Conservation (phyloP, 805 yeast species). For the Zygosaccharomyces bisporus region DNA sequence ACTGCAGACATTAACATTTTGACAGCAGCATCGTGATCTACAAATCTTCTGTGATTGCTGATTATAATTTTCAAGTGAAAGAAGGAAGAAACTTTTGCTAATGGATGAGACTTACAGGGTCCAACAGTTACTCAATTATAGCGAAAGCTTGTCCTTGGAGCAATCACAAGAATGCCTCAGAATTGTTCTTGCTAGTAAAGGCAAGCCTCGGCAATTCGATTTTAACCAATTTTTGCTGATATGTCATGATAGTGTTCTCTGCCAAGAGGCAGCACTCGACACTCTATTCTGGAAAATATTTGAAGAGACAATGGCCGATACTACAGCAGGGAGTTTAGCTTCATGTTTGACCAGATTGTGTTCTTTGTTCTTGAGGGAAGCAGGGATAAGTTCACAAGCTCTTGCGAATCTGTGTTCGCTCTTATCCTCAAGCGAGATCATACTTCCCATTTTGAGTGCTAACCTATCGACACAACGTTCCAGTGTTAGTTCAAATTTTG, state of each 20-base stretch:
- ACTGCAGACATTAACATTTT: no score
- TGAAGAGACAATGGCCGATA: constrained; percentile 11
- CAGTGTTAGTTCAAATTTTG: constrained; percentile 1
- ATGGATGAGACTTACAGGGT: constrained; percentile 6
- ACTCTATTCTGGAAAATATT: constrained; percentile 12
- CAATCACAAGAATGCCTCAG: constrained; percentile 11
- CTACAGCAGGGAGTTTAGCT: constrained; percentile 12
- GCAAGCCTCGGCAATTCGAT: constrained; percentile 3
- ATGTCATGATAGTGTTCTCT: constrained; percentile 16
- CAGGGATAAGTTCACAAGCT: constrained; percentile 10
- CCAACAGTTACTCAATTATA: constrained; percentile 4
- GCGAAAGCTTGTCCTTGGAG: constrained; percentile 4
- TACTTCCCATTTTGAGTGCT: constrained; percentile 9
- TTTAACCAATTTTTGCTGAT: constrained; percentile 14
- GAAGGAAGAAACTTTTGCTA: neutral
- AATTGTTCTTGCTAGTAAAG: constrained; percentile 3
- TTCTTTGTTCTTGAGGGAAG: constrained; percentile 10
- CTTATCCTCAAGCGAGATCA: constrained; percentile 11
- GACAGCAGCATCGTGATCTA: no score
- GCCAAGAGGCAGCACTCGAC: constrained; percentile 10
- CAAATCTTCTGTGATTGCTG: no score
- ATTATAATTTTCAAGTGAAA: no score
- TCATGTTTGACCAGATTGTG: constrained; percentile 13
- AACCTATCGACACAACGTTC: constrained; percentile 7
- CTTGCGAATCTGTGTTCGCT: constrained; percentile 12